Percentiles rank a stretch among this genome's conserved stretches.
Conservation (phyloP, 2,329 filamentous ascomycete genomes). For the Capronia epimyces region DNA sequence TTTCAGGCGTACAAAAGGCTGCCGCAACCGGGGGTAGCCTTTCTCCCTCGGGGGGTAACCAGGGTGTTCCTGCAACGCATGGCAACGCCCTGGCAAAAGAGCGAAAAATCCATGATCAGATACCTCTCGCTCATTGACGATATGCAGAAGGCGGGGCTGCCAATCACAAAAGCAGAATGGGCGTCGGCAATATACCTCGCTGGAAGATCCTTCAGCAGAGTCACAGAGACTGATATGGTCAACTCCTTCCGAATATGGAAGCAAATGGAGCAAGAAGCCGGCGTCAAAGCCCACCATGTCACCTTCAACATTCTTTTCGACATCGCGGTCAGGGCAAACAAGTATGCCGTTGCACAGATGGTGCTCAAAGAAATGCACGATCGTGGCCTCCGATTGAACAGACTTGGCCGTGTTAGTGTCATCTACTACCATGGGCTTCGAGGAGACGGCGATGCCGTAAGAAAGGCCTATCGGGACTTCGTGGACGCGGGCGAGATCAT, state of each 20-base stretch:
- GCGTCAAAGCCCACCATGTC: constrained; percentile 62
- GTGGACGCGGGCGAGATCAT: constrained; percentile 82
- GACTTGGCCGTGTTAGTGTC: constrained; percentile 73
- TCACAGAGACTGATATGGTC: constrained; percentile 57
- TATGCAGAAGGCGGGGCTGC: constrained; percentile 66
- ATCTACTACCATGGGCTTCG: constrained; percentile 79
- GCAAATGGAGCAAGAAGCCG: constrained; percentile 75
- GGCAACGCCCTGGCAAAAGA: constrained; percentile 54
- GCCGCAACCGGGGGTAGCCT: constrained; percentile 49
- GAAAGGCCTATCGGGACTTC: constrained; percentile 73
- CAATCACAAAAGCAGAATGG: constrained; percentile 67
- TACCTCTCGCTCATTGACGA: constrained; percentile 82
- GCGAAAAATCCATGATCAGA: constrained; percentile 63
- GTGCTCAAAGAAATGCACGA: constrained; percentile 73
- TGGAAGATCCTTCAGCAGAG: constrained; percentile 58
- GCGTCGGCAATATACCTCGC: constrained; percentile 77
- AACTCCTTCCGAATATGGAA: constrained; percentile 73
- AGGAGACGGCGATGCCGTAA: constrained; percentile 66
- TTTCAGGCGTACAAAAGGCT: constrained; percentile 51
- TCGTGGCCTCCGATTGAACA: constrained; percentile 63
- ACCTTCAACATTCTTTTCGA: constrained; percentile 94
- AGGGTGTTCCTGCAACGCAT: constrained; percentile 63
- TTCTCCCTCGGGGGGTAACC: constrained; percentile 49
- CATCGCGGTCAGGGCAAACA: constrained; percentile 76
- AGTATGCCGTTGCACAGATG: constrained; percentile 77